A percentile compares a stretch with the other conserved stretches of the same genome.
Evolutionary conservation across 2,329 filamentous ascomycete genomes (phyloP).

Genomic region (Aspergillus persii): DNA sequence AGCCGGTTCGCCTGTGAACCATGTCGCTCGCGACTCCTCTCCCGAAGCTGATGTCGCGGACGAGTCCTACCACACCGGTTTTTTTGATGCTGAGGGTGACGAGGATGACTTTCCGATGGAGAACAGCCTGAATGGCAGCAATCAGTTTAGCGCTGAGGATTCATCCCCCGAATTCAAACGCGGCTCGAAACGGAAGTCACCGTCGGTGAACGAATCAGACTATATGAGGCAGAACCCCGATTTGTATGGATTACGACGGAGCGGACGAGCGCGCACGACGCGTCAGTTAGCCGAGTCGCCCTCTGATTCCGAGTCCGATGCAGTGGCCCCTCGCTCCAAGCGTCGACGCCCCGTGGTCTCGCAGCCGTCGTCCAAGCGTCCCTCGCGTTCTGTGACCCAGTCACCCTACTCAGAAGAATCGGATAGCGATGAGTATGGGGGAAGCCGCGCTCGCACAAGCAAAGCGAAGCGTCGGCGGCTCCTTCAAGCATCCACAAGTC

Average conservation of each 20-base stretch:
- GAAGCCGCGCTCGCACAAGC: slow-evolving; percentile 65
- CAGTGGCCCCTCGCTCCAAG: slow-evolving; percentile 50
- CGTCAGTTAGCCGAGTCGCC: slow-evolving; percentile 64
- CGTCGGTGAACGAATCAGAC: slow-evolving; percentile 67
- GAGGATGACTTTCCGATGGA: slow-evolving; percentile 74
- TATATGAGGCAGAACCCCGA: slow-evolving; percentile 90
- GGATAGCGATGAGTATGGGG: slow-evolving; percentile 71
- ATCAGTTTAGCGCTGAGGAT: slow-evolving; percentile 55
- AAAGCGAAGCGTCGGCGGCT: slow-evolving; percentile 76
- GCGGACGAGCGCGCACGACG: slow-evolving; percentile 65
- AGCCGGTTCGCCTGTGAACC: slow-evolving; percentile 65
- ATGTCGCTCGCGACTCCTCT: slow-evolving; percentile 50
- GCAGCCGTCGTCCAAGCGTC: slow-evolving; percentile 51
- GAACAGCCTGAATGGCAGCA: slow-evolving; percentile 54
- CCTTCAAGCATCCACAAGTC: slow-evolving; percentile 62
- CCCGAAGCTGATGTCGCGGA: slow-evolving; percentile 41
- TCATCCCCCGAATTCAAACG: slow-evolving; percentile 69
- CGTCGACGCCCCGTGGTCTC: slow-evolving; percentile 53
- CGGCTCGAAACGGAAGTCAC: slow-evolving; percentile 71
- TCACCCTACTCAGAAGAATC: slow-evolving; percentile 70
- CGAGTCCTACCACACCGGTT: slow-evolving; percentile 40
- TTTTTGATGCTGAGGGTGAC: slow-evolving; percentile 42
- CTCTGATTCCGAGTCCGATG: slow-evolving; percentile 69
- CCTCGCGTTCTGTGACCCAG: slow-evolving; percentile 46
- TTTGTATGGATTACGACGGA: slow-evolving; percentile 89